Conservation (phyloP, 441 rosid species). For the Aleurites moluccanus region DNA sequence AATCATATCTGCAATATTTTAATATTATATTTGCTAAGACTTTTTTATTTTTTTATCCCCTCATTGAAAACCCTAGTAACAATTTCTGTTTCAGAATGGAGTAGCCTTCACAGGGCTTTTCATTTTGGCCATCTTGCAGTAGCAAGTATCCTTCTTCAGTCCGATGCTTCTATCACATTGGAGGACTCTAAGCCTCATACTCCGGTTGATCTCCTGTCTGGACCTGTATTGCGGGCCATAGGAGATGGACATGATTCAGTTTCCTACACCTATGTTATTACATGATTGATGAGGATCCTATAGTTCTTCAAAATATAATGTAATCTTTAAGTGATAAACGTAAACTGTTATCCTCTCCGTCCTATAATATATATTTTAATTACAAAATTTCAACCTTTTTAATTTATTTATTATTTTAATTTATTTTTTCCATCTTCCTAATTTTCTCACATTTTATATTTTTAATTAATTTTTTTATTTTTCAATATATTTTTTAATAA, state of each 20-base stretch:
- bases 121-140: constrained; percentile 99
- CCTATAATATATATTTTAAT: too few relatives aligned
- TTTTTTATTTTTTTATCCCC: not conserved
- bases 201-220: constrained; percentile 87
- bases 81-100: constrained; percentile 69
- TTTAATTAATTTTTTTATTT: too few relatives aligned
- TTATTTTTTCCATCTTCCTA: too few relatives aligned
- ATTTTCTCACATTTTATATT: too few relatives aligned
- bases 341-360: not conserved
- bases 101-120: constrained; percentile 94
- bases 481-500: too few relatives aligned
- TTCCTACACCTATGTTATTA: constrained; percentile 31
- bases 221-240: constrained; percentile 77
- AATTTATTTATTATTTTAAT: too few relatives aligned
- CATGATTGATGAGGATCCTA: constrained; percentile 19
- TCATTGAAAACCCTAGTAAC: constrained; percentile 13
- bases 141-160: constrained; percentile 77
- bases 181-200: constrained; percentile 80
- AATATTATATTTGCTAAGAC: not conserved
- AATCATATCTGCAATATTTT: not conserved
- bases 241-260: constrained; percentile 56
- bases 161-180: constrained; percentile 67
- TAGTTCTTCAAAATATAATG: constrained; percentile 17
- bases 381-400: too few relatives aligned
- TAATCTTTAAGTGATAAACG: constrained; percentile 18